Evolutionary conservation across 352 stramenopile species (phyloP).

Genomic region (Blastocystis sp.): DNA sequence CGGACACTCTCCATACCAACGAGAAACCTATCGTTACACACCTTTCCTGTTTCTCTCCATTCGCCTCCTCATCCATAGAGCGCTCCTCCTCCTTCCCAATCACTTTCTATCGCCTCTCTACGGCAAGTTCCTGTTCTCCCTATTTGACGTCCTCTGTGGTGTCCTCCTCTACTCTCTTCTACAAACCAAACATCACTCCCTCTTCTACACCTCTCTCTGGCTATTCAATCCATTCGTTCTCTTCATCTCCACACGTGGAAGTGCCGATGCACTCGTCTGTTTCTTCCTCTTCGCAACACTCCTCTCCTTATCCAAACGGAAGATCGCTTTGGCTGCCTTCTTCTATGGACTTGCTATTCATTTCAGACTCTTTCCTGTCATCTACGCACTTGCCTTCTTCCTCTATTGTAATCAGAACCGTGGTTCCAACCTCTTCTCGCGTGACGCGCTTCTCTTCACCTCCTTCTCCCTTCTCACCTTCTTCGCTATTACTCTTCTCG

Average conservation of each 20-base stretch:
- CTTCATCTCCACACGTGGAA: not conserved
- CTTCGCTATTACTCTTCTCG: not conserved
- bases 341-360: constrained; percentile 11
- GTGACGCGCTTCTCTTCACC: no score
- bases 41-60: not conserved
- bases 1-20: not conserved
- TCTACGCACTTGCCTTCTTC: not conserved
- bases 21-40: not conserved
- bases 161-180: not conserved
- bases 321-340: not conserved
- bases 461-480: not conserved
- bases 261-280: not conserved
- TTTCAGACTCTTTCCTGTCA: not conserved
- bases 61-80: not conserved
- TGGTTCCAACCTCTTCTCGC: not conserved
- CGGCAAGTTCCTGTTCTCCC: not conserved
- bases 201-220: not conserved
- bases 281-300: not conserved
- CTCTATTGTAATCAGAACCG: not conserved
- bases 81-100: not conserved
- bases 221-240: constrained; percentile 23
- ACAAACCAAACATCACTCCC: not conserved
- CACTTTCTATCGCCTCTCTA: not conserved
- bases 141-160: not conserved
- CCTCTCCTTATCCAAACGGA: not conserved